Conservation (phyloP, 2,329 filamentous ascomycete species). For the Amphichorda felina region DNA sequence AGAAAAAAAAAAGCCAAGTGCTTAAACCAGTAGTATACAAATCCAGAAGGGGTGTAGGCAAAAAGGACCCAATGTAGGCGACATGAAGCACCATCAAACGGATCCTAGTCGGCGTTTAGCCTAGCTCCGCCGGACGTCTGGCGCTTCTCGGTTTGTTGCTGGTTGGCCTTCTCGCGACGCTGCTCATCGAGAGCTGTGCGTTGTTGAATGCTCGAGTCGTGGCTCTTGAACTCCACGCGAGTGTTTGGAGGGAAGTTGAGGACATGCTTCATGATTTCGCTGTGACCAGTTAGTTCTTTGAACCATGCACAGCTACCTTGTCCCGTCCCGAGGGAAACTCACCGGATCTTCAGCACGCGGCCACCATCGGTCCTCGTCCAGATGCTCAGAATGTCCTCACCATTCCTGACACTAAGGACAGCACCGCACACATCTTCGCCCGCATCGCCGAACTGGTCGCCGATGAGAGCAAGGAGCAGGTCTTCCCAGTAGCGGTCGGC, state of each 20-base stretch:
- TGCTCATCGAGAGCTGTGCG: conserved; percentile 83
- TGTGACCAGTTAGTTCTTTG: conserved; percentile 23
- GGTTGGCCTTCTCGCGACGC: conserved; percentile 66
- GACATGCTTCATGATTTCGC: conserved; percentile 87
- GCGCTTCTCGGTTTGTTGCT: conserved; percentile 31
- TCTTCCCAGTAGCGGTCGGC: conserved; percentile 97
- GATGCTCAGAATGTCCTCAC: conserved; percentile 94
- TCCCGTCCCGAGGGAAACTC: conserved; percentile 19
- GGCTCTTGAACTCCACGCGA: conserved; percentile 87
- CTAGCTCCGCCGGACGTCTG: conserved; percentile 16
- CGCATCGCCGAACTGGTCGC: conserved; percentile 88
- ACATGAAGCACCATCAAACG: conserved; percentile 5
- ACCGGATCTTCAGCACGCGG: conserved; percentile 93
- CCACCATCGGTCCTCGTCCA: conserved; percentile 94
- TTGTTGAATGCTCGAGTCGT: conserved; percentile 92
- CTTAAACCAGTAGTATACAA: conserved; percentile 4
- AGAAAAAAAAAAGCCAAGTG: background rate
- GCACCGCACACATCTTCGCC: conserved; percentile 91
- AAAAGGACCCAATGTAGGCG: conserved; percentile 3
- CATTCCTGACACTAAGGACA: conserved; percentile 86
- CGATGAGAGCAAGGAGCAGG: conserved; percentile 77
- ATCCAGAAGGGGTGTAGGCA: conserved; percentile 1
- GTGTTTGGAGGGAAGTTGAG: conserved; percentile 81
- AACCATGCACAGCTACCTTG: too few relatives aligned
- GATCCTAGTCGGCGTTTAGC: conserved; percentile 18